These are phyloP conservation scores for Aspergillus jensenii DNA, from an alignment of 2,329 filamentous ascomycete genomes.

Conservation along the genomic window DNA sequence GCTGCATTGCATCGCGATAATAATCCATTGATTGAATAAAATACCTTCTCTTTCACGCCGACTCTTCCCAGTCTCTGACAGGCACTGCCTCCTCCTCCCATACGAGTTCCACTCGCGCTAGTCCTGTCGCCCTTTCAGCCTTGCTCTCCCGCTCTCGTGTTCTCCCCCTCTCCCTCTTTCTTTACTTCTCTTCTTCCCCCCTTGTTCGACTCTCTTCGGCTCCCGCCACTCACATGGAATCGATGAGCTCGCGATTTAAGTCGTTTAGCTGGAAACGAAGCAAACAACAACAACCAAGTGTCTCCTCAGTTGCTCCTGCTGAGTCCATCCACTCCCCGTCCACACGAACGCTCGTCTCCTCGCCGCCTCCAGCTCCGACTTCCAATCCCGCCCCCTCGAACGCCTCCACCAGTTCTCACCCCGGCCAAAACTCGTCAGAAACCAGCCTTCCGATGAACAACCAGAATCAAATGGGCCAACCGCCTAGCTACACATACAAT, in stretches of 20 bases:
- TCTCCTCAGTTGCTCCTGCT: slow-evolving; percentile 1
- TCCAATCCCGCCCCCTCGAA: slow-evolving; percentile 34
- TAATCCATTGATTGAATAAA: neutral
- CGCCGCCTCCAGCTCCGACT: slow-evolving; percentile 21
- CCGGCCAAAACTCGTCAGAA: slow-evolving; percentile 46
- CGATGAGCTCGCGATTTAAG: slow-evolving; percentile 54
- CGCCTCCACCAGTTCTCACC: slow-evolving; percentile 35
- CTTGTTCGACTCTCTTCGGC: slow-evolving; percentile 14
- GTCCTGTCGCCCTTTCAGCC: slow-evolving; percentile 14
- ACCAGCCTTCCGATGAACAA: slow-evolving; percentile 58
- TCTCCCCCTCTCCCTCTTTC: slow-evolving; percentile 15
- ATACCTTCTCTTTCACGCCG: slow-evolving; percentile 5
- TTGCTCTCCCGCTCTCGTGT: slow-evolving; percentile 7
- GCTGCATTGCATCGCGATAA: slow-evolving; percentile 6
- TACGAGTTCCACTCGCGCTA: slow-evolving; percentile 14
- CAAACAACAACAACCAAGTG: slow-evolving; percentile 42
- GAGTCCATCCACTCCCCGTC: slow-evolving; percentile 24
- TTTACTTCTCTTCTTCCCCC: slow-evolving; percentile 12
- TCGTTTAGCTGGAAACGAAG: slow-evolving; percentile 51
- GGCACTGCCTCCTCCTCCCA: slow-evolving; percentile 17
- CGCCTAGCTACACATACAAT: slow-evolving; percentile 63
- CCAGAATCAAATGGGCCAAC: slow-evolving; percentile 57
- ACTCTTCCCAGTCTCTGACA: slow-evolving; percentile 5
- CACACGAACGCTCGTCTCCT: slow-evolving; percentile 8
- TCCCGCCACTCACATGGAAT: slow-evolving; percentile 42